phyloP scores from a whole-genome alignment of 345 rosid species.

The Hibiscus mutabilis region DNA sequence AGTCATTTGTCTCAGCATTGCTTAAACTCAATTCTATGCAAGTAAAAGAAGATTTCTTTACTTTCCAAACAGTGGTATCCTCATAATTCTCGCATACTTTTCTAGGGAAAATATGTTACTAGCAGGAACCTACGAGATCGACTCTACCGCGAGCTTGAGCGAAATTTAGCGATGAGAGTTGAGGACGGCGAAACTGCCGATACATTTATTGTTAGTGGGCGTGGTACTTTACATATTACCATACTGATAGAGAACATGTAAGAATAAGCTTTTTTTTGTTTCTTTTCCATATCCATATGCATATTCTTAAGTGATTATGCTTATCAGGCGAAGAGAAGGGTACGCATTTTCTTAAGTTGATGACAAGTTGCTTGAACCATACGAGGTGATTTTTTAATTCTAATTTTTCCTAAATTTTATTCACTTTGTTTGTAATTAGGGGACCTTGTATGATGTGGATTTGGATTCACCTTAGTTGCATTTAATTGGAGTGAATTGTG shows the following conservation, averaged over 20 bases:
- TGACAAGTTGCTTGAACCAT: slow-evolving; percentile 79
- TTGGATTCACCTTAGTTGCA: background rate
- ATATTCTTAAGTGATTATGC: slow-evolving; percentile 19
- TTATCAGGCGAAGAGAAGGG: slow-evolving; percentile 94
- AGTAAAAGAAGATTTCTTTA: background rate
- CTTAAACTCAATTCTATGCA: background rate
- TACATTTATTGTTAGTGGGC: slow-evolving; percentile 87
- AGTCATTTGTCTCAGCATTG: background rate
- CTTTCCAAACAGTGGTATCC: background rate
- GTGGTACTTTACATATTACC: slow-evolving; percentile 95
- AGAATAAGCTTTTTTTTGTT: slow-evolving; percentile 27
- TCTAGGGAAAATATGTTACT: slow-evolving; percentile 90
- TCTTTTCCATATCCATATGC: slow-evolving; percentile 15
- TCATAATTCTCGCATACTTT: slow-evolving; percentile 2
- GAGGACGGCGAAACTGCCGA: slow-evolving; percentile 98
- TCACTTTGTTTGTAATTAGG: background rate
- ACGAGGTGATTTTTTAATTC: slow-evolving; percentile 50
- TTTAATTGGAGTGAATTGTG: background rate
- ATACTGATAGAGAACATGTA: slow-evolving; percentile 91
- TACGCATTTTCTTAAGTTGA: slow-evolving; percentile 90
- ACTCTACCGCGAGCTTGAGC: slow-evolving; percentile 81
- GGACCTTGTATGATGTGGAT: background rate
- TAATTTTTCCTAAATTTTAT: slow-evolving; percentile 1
- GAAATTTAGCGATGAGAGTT: slow-evolving; percentile 95
- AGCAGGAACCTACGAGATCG: slow-evolving; percentile 95